Conservation (phyloP, 176 grass and related monocot genomes). For the Oryza glumipatula region DNA sequence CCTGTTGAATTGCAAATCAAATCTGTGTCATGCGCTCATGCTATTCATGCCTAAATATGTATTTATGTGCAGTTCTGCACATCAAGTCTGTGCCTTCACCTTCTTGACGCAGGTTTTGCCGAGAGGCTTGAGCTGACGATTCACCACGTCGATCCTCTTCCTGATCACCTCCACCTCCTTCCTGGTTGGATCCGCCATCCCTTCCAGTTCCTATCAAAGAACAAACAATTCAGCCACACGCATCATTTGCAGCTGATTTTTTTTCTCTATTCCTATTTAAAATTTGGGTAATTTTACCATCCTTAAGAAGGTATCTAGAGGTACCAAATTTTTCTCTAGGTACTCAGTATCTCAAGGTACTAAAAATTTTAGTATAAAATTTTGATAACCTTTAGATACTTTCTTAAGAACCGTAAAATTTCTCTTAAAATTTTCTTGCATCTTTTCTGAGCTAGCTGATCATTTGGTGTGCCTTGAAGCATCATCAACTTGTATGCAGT, state of each 20-base stretch:
- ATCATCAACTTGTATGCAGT: no score
- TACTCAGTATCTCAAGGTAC: no score
- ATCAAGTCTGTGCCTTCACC: constrained; percentile 39
- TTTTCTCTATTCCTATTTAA: not conserved
- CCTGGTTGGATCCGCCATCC: constrained; percentile 80
- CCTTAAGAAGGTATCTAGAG: no score
- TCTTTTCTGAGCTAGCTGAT: not conserved
- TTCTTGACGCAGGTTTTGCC: constrained; percentile 85
- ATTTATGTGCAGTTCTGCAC: not conserved
- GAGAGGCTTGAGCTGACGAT: constrained; percentile 89
- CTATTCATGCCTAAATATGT: not conserved
- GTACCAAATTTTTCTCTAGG: no score
- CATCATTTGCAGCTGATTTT: not conserved
- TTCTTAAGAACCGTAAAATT: no score
- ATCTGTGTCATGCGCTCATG: not conserved
- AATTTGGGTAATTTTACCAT: no score
- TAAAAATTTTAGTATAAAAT: no score
- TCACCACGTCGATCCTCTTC: constrained; percentile 75
- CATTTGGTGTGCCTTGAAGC: not conserved
- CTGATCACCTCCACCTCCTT: constrained; percentile 82
- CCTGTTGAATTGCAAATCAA: not conserved
- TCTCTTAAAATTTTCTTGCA: not conserved
- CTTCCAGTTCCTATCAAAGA: constrained; percentile 73
- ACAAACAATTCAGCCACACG: not conserved
- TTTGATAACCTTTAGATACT: no score